Evolutionary conservation across 1,284 basidiomycete genomes (phyloP), one percentile per base, ranked within the genome.

Genomic region (Ustilago nuda): DNA sequence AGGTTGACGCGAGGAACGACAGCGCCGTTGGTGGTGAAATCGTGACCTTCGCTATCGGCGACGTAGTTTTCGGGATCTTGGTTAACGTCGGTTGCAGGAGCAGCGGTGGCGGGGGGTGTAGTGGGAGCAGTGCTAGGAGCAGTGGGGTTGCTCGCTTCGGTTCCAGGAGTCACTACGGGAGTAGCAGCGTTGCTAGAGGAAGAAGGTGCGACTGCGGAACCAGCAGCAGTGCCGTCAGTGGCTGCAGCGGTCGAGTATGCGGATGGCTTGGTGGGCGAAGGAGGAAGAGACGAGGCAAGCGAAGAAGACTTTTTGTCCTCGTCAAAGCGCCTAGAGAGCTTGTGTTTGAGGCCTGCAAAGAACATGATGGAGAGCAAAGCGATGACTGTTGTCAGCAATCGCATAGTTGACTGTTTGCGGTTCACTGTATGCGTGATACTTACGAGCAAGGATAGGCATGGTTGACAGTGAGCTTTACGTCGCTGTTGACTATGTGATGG

Each of bases 1-100:
- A 64, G 59, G 50, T 69, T 73, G 66, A 77, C 55, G 19, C 68
- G 63, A 8, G 72, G 72, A 27, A 75, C 72, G n/a, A 70, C 61
- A 30, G 68, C 72, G 23, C 72, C 72, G 50, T 68, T 68, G 51
- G 72, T 67, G 61, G 57, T 61, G n/a, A 71, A 60, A 13, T 61
- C 50, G 61, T 75, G 67, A 12, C 57, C 72, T 5, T 66, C 56
- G 17, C 39, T n/a, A 36, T 68, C 62, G 36, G 52, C 43, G 61
- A 19, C 33, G 19, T 15, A 17, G 61, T 43, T 33, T 39, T 15
- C 55, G 12, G 55, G 23, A 33, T 57, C 33, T 35, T 23, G 6
- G 23, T 53, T 17, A 23, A 43, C 3, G 32, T 43, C 52, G 56
- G 53, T 45, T 35, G 63, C 39, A 19, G 69, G 56, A 8, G 62